Percentiles rank a stretch among this genome's conserved stretches.
phyloP scores from a whole-genome alignment of 75 land plant genomes.

The Cupressus sempervirens region DNA sequence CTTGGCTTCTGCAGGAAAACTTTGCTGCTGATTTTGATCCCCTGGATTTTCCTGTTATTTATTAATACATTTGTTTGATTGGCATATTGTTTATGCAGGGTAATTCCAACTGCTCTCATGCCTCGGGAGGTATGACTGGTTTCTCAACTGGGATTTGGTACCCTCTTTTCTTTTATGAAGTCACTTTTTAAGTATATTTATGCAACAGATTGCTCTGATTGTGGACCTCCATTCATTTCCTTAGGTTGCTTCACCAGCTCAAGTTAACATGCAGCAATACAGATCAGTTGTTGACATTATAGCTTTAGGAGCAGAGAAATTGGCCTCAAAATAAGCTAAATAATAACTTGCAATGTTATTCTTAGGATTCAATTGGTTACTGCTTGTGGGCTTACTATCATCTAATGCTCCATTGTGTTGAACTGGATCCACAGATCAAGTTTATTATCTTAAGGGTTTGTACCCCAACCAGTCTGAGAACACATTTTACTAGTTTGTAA shows the following conservation, averaged over 20 bases:
- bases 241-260: neutral
- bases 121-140: constrained; percentile 52
- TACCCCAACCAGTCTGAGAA: neutral
- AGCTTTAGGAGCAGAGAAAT: neutral
- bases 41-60: constrained; percentile 1
- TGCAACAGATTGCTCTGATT: neutral
- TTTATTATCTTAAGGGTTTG: neutral
- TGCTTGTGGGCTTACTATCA: neutral
- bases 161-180: neutral
- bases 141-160: neutral
- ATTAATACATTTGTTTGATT: constrained; percentile 9
- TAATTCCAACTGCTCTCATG: constrained; percentile 68
- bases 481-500: neutral
- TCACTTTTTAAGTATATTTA: neutral
- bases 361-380: neutral
- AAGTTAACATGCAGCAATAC: neutral
- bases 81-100: constrained; percentile 33
- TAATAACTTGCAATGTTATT: neutral
- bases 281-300: neutral
- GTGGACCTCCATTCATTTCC: neutral
- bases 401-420: neutral
- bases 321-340: neutral
- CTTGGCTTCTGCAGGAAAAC: neutral
- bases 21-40: neutral
- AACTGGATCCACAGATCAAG: neutral